Evolutionary conservation across 495 filamentous ascomycete genomes (phyloP).

Genomic region (Viridothelium virens): DNA sequence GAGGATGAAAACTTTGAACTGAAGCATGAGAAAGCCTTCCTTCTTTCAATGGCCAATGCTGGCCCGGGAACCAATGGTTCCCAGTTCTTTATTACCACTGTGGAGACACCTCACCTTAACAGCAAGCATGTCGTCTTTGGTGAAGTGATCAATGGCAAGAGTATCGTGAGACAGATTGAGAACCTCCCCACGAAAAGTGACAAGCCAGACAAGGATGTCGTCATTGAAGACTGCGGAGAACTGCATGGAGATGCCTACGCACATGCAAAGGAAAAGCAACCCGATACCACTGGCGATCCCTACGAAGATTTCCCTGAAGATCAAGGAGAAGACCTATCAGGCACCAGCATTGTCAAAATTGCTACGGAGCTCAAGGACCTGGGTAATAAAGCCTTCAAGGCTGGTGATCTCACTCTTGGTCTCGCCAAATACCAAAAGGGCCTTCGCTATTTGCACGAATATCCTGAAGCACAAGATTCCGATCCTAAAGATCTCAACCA

Average conservation of each 20-base stretch:
- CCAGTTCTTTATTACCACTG: slow-evolving; percentile 97
- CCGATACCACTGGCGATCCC: slow-evolving; percentile 77
- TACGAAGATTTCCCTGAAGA: slow-evolving; percentile 98
- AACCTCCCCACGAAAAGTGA: slow-evolving; percentile 70
- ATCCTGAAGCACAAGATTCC: slow-evolving; percentile 58
- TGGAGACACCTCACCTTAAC: slow-evolving; percentile 87
- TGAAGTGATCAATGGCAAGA: slow-evolving; percentile 88
- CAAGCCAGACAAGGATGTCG: slow-evolving; percentile 66
- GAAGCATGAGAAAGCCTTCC: slow-evolving; percentile 90
- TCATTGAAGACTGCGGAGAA: slow-evolving; percentile 81
- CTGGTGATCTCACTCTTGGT: slow-evolving; percentile 56
- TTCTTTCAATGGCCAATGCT: slow-evolving; percentile 96
- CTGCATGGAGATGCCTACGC: slow-evolving; percentile 61
- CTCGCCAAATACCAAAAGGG: slow-evolving; percentile 96
- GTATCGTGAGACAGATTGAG: slow-evolving; percentile 82
- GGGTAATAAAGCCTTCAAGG: slow-evolving; percentile 88
- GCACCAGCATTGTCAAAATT: slow-evolving; percentile 63
- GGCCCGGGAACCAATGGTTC: slow-evolving; percentile 97
- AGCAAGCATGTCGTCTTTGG: slow-evolving; percentile 98
- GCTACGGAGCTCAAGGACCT: slow-evolving; percentile 83
- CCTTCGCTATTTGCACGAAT: slow-evolving; percentile 88
- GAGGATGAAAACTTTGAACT: slow-evolving; percentile 92
- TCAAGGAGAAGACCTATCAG: slow-evolving; percentile 52
- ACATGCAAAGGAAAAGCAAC: slow-evolving; percentile 50
- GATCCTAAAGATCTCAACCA: slow-evolving; percentile 59